Evolutionary conservation across 805 yeast genomes (phyloP), one percentile per base, ranked within the genome.

Genomic region (Suhomyces sp.): DNA sequence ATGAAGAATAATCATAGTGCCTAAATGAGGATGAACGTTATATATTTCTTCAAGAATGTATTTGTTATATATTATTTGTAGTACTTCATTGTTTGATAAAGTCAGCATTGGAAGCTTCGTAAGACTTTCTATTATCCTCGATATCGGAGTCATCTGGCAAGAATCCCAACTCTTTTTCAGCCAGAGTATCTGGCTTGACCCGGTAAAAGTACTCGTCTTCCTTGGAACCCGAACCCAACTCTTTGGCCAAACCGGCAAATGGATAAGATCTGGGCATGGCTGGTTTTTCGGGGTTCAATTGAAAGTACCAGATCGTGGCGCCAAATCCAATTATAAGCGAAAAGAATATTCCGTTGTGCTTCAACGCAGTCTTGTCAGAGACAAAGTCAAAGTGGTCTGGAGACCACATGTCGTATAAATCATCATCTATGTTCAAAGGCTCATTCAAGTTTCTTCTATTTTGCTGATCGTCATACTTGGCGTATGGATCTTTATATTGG

Each of bases 331-430:
- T 46, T 43, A 75, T 55, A 35, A 63, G 59, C 4, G 69, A 62
- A 53, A 75, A 71, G 68, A 86, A 86, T 6, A 73, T 63, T n/a
- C 71, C 71, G 56, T 84, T 79, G 66, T 82, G 82, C 59, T 69
- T 77, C 49, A 83, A 67, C 1, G 96, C 96, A 29, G 81, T 78
- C 44, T 68, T 64, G 68, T 87, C 86, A 39, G 80, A 72, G 31
- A 83, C 86, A 37, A 75, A 67, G 59, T 84, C 83, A 66, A 76
- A 82, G 63, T 84, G 79, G 63, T 89, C 96, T 10, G 96, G 94
- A 7, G 96, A 81, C 96, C 96, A 89, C 77, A 87, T 79, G 67
- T 89, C 92, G 63, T 84, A 76, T 67, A 81, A 72, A 63, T 89
- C 96, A 58, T 85, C 87, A 60, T 84, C 82, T 50, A 84, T 82